Evolutionary conservation across 306 rosid genomes (phyloP).

Genomic region (Fragaria nilgerrensis): DNA sequence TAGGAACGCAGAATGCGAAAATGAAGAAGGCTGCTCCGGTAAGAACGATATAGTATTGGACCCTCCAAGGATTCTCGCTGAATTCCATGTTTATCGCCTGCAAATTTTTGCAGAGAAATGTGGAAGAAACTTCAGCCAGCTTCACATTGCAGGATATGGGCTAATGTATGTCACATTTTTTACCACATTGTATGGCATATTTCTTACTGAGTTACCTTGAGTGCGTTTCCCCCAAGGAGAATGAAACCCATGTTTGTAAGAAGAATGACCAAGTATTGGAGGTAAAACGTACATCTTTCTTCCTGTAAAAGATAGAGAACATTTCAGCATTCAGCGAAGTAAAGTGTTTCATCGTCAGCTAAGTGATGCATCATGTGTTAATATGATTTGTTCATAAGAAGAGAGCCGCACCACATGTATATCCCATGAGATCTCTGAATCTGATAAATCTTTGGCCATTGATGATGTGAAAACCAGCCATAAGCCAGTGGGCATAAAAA

Average conservation of each 20-base stretch:
- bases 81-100: constrained; percentile 51
- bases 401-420: constrained; percentile 31
- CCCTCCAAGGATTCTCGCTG: constrained; percentile 42
- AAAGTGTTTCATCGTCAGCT: too few relatives aligned
- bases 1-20: constrained; percentile 46
- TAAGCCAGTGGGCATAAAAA: constrained; percentile 54
- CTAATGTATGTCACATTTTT: background rate
- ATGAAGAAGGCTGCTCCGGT: constrained; percentile 46
- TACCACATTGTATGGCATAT: background rate
- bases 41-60: constrained; percentile 45
- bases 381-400: too few relatives aligned
- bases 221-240: constrained; percentile 55
- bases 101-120: background rate
- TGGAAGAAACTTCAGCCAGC: too few relatives aligned
- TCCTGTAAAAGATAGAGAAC: too few relatives aligned
- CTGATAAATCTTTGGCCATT: constrained; percentile 56
- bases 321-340: too few relatives aligned
- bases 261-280: constrained; percentile 45
- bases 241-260: constrained; percentile 62
- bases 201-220: constrained; percentile 31
- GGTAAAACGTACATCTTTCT: constrained; percentile 45
- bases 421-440: constrained; percentile 64
- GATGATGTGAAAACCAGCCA: constrained; percentile 54
- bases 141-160: background rate
- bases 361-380: too few relatives aligned